Evolutionary conservation across 163 green algal genomes (phyloP), one percentile per base, ranked within the genome.

Genomic region (Chlamydomonas reinhardtii): DNA sequence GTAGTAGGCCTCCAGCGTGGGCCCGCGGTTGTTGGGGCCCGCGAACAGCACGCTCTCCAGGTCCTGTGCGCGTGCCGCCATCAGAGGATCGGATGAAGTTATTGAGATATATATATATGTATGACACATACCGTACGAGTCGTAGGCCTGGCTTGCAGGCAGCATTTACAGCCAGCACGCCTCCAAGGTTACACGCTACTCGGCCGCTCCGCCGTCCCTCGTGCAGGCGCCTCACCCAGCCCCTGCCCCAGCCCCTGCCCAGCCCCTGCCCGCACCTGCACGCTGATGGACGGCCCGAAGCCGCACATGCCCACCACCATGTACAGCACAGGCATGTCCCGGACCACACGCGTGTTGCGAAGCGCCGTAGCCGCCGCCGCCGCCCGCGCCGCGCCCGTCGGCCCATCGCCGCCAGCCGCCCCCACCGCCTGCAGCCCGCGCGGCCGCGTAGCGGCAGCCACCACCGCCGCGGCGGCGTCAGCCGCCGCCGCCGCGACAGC

Each of bases 1-100:
- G 35, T 81, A 87, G 70, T 87, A 87, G 37, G 34, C 61, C 70
- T 87, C 81, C 70, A 87, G 17, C 0, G 81, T 87, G 24, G 32
- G 81, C 19, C 19, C 1, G 1, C 17, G 24, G 35, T 39, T 74
- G 35, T 72, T 72, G 29, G 71, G 81, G n/a, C 81, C 81, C 37
- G 71, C 70, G 29, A 87, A 87, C 19, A 87, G 29, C 48, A 66
- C 25, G 0, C 32, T 52, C 71, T 87, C 71, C 70, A 87, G 71
- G 8, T 74, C 59, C 81, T 87, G 54, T 6, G 34, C 2, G 31
- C 4, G 24, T 35, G 35, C 11, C 24, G 17, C n/a, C n/a, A n/a
- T n/a, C n/a, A n/a, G n/a, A n/a, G n/a, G n/a, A n/a, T n/a, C n/a
- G n/a, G n/a, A n/a, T n/a, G n/a, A n/a, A 48, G 39, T 8, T 5